A percentile compares a stretch with the other conserved stretches of the same genome.
phyloP scores from a whole-genome alignment of 2,329 filamentous ascomycete genomes.

The Hymenoscyphus fructigenus region DNA sequence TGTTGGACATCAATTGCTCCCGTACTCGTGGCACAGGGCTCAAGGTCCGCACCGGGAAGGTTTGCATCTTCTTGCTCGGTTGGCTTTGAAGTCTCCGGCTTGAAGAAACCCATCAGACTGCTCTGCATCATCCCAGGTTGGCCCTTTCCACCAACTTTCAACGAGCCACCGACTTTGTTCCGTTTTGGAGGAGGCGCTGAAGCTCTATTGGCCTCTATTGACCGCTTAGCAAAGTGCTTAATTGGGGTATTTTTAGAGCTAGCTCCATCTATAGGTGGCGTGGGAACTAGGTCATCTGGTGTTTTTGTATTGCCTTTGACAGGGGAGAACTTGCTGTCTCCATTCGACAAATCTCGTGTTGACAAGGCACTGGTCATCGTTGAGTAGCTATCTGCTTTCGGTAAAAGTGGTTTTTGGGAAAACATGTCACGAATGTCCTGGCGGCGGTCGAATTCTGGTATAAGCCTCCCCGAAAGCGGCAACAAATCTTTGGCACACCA shows the following conservation, averaged over 20 bases:
- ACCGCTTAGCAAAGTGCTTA: conserved; percentile 24
- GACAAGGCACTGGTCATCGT: neutral
- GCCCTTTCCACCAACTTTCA: conserved; percentile 43
- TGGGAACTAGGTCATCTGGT: neutral
- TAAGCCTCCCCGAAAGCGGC: conserved; percentile 75
- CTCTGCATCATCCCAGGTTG: conserved; percentile 45
- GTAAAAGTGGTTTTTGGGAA: conserved; percentile 48
- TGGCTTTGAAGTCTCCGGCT: conserved; percentile 49
- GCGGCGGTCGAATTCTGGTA: conserved; percentile 84
- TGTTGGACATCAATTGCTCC: neutral
- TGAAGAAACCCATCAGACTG: conserved; percentile 75
- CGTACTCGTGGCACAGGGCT: neutral
- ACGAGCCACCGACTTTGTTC: conserved; percentile 44
- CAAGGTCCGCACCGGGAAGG: neutral
- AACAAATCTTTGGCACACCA: conserved; percentile 68
- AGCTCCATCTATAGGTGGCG: neutral
- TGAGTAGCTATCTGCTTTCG: conserved; percentile 18
- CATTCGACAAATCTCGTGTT: neutral
- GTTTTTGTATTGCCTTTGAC: neutral
- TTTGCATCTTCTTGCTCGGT: conserved; percentile 6
- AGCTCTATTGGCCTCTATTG: conserved; percentile 10
- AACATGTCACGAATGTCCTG: conserved; percentile 95
- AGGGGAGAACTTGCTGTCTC: neutral
- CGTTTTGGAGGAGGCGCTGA: conserved; percentile 45
- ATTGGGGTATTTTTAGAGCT: conserved; percentile 1